Evolutionary conservation across 1,139 yeast species (phyloP), one percentile per base, ranked within the genome.

Genomic region (Hansenula sp.): DNA sequence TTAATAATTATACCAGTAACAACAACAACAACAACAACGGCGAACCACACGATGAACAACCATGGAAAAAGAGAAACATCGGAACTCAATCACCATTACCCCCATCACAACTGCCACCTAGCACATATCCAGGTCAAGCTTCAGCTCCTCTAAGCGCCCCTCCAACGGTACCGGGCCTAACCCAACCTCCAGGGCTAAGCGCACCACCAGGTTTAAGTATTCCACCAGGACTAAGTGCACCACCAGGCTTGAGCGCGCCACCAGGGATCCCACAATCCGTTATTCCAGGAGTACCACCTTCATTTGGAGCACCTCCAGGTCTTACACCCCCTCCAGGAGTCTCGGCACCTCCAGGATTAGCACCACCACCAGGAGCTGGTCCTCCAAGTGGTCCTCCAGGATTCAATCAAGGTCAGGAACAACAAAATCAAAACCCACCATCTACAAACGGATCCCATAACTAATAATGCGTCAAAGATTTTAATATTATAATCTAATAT

Each of bases 321-420:
- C 43, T 51, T 31, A 41, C 37, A 5, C 49, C 60, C 35, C 59
- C 65, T 35, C 62, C 65, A 33, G 59, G 64, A 18, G 13, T 54
- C 15, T 36, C 47, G 27, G 51, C 58, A 24, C 60, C 63, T 2
- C 59, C 58, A 21, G 55, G 53, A 24, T 47, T 54, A 17, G 37
- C 47, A 29, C 51, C 58, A 27, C 60, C 63, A 2, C 59, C 58
- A 21, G 55, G 53, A 24, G 46, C 53, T 29, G 47, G 55, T 9
- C 55, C 52, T 33, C 45, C 25, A 33, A 45, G 21, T 18, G 37
- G n/a, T 13, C 36, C 34, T 30, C 11, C 18, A 34, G 13, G 10
- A 47, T 17, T 8, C 5, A 31, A 31, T 4, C 19, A 30, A 30
- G 17, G 15, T 30, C 9, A 8, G 17, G 16, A 31, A 6, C 25